Evolutionary conservation across 164 flowering plant species (phyloP), one percentile per base, ranked within the genome.

Genomic region (Chimonanthus praecox): DNA sequence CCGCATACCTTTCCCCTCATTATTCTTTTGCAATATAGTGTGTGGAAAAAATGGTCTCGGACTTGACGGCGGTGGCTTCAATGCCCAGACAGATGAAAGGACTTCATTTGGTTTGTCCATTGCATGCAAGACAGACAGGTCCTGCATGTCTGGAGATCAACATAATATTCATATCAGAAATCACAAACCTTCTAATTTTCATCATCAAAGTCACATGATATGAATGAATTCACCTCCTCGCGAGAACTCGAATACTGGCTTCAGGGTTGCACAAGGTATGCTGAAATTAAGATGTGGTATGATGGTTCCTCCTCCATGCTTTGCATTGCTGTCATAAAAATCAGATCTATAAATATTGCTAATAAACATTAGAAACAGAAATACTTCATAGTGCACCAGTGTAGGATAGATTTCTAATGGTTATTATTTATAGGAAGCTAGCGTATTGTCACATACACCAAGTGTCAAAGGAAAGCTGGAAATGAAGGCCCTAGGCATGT

Each of bases 271-370:
- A 82, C 85, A 86, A 47, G 99, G 99, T 73, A 94, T 90, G 87
- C 95, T 89, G 91, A 94, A 94, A 85, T 94, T 92, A 82, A 92
- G 81, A 81, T 94, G 90, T 20, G 98, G 98, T 65, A 94, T 89
- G 67, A 91, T 77, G 9, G 88, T 85, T 64, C 97, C 97, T 75
- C 94, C 91, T 74, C 94, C 88, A 78, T 92, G 94, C 82, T 88
- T 88, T 51, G 98, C 94, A 80, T 94, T 94, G 85, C 98, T 94
- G 86, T 45, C 49, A 65, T 65, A n/a, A 66, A 13, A 65, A 13
- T 54, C 5, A 54, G 16, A 54, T 54, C 60, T 9, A 13, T 54
- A 11, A 54, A 54, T 54, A 54, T 54, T 8, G 13, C 58, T 54
- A 13, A 54, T 54, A 5, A 16, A 54, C 15, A 10, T 13, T 54